Percentiles rank a stretch among this genome's conserved stretches.
phyloP scores from a whole-genome alignment of 345 rosid species.

The Bruguiera parviflora region DNA sequence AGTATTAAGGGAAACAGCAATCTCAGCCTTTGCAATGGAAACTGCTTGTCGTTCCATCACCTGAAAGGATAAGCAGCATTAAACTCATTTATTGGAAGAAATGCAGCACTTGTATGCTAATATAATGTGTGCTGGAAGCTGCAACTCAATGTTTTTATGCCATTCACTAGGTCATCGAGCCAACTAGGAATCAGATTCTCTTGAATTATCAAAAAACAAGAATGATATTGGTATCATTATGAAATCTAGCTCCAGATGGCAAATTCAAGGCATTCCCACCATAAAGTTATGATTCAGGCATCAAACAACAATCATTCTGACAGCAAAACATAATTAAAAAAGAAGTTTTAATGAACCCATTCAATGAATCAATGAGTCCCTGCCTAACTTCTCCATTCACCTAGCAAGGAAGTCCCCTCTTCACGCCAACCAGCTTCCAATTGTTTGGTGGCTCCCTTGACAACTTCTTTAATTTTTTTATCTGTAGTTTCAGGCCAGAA shows the following conservation, averaged over 20 bases:
- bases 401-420: slow-evolving; percentile 93
- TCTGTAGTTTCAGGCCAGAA: slow-evolving; percentile 39
- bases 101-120: background rate
- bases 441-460: slow-evolving; percentile 74
- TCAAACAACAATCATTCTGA: slow-evolving; percentile 18
- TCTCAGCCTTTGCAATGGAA: slow-evolving; percentile 92
- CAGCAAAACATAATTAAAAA: background rate
- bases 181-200: background rate
- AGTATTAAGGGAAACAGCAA: slow-evolving; percentile 90
- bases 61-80: slow-evolving; percentile 38
- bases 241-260: slow-evolving; percentile 84
- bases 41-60: slow-evolving; percentile 97
- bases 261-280: slow-evolving; percentile 84
- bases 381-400: slow-evolving; percentile 26
- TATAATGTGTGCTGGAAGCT: background rate
- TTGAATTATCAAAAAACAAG: slow-evolving; percentile 61
- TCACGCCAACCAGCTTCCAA: slow-evolving; percentile 95
- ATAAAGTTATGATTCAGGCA: slow-evolving; percentile 54
- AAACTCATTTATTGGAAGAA: background rate
- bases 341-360: background rate
- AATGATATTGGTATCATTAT: slow-evolving; percentile 85
- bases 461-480: slow-evolving; percentile 58
- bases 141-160: background rate
- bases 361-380: background rate
- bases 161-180: background rate